Percentiles rank a stretch among this genome's conserved stretches.
phyloP scores from a whole-genome alignment of 805 yeast genomes.

The Naumovozyma dairenensis region DNA sequence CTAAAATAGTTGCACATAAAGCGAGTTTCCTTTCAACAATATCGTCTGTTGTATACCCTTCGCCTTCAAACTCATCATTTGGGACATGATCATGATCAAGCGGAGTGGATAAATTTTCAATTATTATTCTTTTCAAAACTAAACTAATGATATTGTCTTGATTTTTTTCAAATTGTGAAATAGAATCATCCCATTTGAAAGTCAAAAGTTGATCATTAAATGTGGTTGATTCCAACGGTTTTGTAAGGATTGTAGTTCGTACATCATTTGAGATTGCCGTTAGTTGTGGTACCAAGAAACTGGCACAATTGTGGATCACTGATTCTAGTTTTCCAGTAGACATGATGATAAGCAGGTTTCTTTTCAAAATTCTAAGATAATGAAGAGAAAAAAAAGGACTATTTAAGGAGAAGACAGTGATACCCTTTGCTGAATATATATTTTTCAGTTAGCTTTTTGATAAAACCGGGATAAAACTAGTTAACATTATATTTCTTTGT shows the following conservation, averaged over 20 bases:
- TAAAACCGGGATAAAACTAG: too few relatives aligned
- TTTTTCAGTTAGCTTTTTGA: too few relatives aligned
- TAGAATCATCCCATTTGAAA: neutral
- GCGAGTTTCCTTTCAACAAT: slow-evolving; percentile 3
- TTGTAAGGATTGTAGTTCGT: neutral
- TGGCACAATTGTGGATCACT: slow-evolving; percentile 9
- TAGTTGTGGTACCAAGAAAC: slow-evolving; percentile 7
- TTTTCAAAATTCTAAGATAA: too few relatives aligned
- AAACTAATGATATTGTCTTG: slow-evolving; percentile 10
- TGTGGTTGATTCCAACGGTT: neutral
- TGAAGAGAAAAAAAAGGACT: too few relatives aligned
- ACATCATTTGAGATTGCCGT: slow-evolving; percentile 2
- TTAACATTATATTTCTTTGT: too few relatives aligned
- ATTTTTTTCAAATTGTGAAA: slow-evolving; percentile 1
- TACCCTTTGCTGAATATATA: too few relatives aligned
- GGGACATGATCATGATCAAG: neutral
- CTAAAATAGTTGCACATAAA: slow-evolving; percentile 16
- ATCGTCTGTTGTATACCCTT: neutral
- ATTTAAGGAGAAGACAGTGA: too few relatives aligned
- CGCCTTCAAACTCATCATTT: too few relatives aligned
- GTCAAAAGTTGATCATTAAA: slow-evolving; percentile 4
- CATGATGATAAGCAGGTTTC: neutral
- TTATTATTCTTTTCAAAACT: slow-evolving; percentile 10
- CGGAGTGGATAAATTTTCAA: slow-evolving; percentile 7
- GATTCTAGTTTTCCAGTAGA: slow-evolving; percentile 5